Evolutionary conservation across 2,329 filamentous ascomycete genomes (phyloP), one percentile per base, ranked within the genome.

Genomic region (Pyricularia pennisetigena): DNA sequence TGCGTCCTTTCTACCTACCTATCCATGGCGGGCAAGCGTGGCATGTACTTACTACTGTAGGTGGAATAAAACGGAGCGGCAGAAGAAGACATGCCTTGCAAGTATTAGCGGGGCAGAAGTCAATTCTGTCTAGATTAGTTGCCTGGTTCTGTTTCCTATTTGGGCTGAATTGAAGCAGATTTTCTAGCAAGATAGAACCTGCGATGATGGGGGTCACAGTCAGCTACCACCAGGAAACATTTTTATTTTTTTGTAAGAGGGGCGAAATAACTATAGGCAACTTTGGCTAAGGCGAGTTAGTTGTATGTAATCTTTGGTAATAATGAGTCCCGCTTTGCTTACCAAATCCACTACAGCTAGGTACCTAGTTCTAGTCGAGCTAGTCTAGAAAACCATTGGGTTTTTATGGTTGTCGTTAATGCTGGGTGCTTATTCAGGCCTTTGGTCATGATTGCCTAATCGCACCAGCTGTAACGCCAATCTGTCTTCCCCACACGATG

Each of bases 391-490:
- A 59, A 1, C 9, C 54, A 61, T 8, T 62, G 24, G 23, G 2
- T 30, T 28, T 26, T 29, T 5, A 24, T 28, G 24, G 24, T 16
- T 62, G 23, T 28, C 8, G 24, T 14, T 14, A 5, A 28, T 30
- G 59, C 3, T 7, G 59, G 59, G 59, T 28, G 59, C 59, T 62
- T 62, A 62, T 28, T 62, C 59, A 62, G 59, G 12, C 12, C 59
- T 28, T 62, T 62, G 59, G 59, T 62, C 59, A 62, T 62, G 59
- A 62, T 62, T 62, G 59, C 59, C 59, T 62, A 62, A 62, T 62
- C 59, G 41, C 9, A 14, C 59, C 59, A 62, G 23, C 24, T 16
- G 59, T 30, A 28, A 28, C 28, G 28, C 59, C 14, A 54, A 54
- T 54, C 41, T 23, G 41, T 20, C 41, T 54, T 54, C 41, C 41